Evolutionary conservation across 495 filamentous ascomycete genomes (phyloP).

Genomic region (Tuber melanosporum): DNA sequence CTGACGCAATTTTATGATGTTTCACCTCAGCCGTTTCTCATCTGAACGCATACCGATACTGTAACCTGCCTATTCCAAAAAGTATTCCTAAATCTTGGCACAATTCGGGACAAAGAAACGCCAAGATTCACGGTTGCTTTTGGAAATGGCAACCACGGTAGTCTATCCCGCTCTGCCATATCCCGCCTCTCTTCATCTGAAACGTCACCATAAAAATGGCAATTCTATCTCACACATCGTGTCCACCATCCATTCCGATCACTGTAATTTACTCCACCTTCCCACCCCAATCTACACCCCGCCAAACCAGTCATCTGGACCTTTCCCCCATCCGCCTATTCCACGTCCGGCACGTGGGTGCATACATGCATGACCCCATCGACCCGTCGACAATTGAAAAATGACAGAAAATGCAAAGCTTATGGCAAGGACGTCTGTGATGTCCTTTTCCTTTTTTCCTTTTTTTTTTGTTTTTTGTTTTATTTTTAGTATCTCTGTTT

Average conservation of each 20-base stretch:
- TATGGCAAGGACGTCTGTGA: not conserved
- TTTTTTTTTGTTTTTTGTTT: not conserved
- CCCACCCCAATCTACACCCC: not conserved
- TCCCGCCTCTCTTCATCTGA: not conserved
- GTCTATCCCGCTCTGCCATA: not conserved
- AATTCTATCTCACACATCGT: conserved; percentile 2
- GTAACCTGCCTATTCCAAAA: not conserved
- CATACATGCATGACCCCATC: not conserved
- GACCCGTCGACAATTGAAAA: not conserved
- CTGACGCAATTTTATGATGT: not conserved
- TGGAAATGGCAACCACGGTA: not conserved
- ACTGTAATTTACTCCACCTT: not conserved
- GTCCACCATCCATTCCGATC: not conserved
- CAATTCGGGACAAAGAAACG: not conserved
- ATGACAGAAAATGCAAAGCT: not conserved
- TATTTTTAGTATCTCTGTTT: not conserved
- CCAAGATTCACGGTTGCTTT: not conserved
- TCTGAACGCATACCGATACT: not conserved
- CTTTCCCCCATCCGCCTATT: not conserved
- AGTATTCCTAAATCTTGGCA: not conserved
- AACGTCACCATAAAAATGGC: not conserved
- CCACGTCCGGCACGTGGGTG: not conserved
- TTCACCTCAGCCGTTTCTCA: not conserved
- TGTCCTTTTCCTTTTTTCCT: not conserved
- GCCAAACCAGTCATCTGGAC: not conserved